These are phyloP conservation scores for Trichoderma guizhouense DNA, from an alignment of 2,329 filamentous ascomycete species.

Conservation along the genomic window DNA sequence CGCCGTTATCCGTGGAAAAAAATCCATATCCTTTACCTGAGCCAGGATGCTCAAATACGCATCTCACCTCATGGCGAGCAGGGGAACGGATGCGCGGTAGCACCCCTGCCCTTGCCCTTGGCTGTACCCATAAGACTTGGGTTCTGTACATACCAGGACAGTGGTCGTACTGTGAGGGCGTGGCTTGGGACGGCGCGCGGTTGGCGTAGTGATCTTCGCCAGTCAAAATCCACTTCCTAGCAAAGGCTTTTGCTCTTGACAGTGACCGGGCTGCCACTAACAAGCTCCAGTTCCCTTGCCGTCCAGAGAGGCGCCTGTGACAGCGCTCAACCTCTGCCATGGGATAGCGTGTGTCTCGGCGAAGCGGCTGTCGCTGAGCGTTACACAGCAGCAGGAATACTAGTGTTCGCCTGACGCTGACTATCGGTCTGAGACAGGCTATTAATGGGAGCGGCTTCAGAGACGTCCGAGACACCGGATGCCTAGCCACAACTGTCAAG, in stretches of 20 bases:
- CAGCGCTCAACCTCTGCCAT: background rate
- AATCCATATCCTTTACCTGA: background rate
- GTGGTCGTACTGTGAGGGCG: conserved; percentile 6
- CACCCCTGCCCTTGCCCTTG: background rate
- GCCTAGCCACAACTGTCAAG: background rate
- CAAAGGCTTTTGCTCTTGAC: background rate
- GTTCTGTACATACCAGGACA: background rate
- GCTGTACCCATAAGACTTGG: background rate
- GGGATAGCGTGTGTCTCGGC: background rate
- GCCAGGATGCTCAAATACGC: background rate
- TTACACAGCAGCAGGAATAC: background rate
- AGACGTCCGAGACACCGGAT: background rate
- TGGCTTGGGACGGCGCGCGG: conserved; percentile 8
- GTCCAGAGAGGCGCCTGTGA: background rate
- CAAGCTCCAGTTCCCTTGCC: background rate
- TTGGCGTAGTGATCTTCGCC: conserved; percentile 15
- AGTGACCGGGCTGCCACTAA: background rate
- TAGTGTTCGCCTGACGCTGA: background rate
- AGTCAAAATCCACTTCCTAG: background rate
- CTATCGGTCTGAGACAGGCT: conserved; percentile 4
- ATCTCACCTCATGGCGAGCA: conserved; percentile 11
- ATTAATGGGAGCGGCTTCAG: background rate
- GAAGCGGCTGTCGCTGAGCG: background rate
- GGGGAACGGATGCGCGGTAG: conserved; percentile 3
- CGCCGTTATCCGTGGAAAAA: background rate